Evolutionary conservation across 768 basidiomycete species (phyloP), one percentile per base, ranked within the genome.

Genomic region (Leucocoprinus sp.): DNA sequence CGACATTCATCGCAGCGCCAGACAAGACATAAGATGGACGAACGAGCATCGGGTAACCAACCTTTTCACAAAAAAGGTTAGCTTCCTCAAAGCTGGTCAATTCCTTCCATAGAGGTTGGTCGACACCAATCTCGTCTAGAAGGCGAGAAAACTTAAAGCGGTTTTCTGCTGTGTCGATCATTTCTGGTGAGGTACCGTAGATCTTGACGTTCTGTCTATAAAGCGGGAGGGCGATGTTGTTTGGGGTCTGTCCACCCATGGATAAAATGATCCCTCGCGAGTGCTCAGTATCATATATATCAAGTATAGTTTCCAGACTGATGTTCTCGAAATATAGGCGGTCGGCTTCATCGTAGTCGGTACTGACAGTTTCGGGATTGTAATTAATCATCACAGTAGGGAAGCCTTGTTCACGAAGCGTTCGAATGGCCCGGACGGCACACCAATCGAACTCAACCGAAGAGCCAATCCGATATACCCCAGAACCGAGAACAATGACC

Each of bases 371-470:
- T 69, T 98, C 95, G 11, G 95, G 96, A 64, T 99, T 98, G 67
- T 98, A 98, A 69, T 99, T 98, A 69, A 98, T 87, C 95, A 98
- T 99, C 64, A 98, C 80, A 3, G 95, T 98, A 51, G 89, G 90
- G 39, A 92, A 68, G 14, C 93, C 93, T 57, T 88, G 83, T n/a
- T 95, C 88, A 52, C 93, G 90, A 22, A 99, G 73, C 0, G 96
- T 98, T 54, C 95, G 73, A 60, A 98, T 98, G 24, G 93, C 92
- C 39, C 93, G 84, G 43, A 99, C 95, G 12, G 95, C 96, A 63
- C 95, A 98, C 95, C 95, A 99, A 62, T 98, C 95, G 66, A 99
- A 98, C 68, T 99, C 95, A 64, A 99, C 95, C 3, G 93, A 97
- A 2, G 95, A 98, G 14, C 96, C 95, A 54, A 99, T 99, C 43